These are phyloP conservation scores for Phytophthora multivora DNA, from an alignment of 352 stramenopile species.

Conservation along the genomic window DNA sequence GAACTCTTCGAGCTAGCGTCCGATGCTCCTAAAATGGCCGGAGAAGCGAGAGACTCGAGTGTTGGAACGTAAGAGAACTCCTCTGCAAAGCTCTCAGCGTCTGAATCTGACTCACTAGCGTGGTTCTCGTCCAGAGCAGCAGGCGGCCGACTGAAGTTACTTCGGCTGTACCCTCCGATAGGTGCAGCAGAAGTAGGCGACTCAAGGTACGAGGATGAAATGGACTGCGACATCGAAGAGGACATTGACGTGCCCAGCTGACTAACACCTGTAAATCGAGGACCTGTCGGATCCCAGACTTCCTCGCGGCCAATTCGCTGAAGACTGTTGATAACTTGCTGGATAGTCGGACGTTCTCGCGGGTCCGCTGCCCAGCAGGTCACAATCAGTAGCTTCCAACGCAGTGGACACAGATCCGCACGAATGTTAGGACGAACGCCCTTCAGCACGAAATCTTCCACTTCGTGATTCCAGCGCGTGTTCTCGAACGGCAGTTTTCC, in stretches of 20 bases:
- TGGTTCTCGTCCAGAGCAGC: constrained; percentile 55
- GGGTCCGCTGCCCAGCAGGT: constrained; percentile 89
- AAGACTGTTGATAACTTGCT: constrained; percentile 84
- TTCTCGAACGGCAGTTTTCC: constrained; percentile 82
- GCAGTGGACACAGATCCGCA: constrained; percentile 70
- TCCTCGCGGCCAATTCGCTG: constrained; percentile 83
- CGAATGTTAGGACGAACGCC: constrained; percentile 70
- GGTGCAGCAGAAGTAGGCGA: constrained; percentile 42
- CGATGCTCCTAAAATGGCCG: constrained; percentile 35
- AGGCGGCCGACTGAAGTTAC: constrained; percentile 29
- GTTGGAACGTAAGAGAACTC: constrained; percentile 54
- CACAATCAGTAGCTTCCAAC: constrained; percentile 79
- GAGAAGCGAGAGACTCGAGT: constrained; percentile 41
- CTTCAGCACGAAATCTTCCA: constrained; percentile 81
- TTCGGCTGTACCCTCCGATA: constrained; percentile 34
- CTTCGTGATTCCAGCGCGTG: constrained; percentile 87
- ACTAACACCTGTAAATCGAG: constrained; percentile 62
- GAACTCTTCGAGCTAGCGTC: constrained; percentile 21
- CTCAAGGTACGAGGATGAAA: constrained; percentile 54
- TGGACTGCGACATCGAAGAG: constrained; percentile 46
- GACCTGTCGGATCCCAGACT: constrained; percentile 64
- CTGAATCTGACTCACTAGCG: constrained; percentile 46
- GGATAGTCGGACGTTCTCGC: constrained; percentile 79
- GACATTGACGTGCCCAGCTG: constrained; percentile 54
- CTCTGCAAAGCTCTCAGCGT: constrained; percentile 45